A percentile compares a stretch with the other conserved stretches of the same genome.
Evolutionary conservation across 2,329 filamentous ascomycete species (phyloP).

Genomic region (Paecilomyces dactylethromorphus): DNA sequence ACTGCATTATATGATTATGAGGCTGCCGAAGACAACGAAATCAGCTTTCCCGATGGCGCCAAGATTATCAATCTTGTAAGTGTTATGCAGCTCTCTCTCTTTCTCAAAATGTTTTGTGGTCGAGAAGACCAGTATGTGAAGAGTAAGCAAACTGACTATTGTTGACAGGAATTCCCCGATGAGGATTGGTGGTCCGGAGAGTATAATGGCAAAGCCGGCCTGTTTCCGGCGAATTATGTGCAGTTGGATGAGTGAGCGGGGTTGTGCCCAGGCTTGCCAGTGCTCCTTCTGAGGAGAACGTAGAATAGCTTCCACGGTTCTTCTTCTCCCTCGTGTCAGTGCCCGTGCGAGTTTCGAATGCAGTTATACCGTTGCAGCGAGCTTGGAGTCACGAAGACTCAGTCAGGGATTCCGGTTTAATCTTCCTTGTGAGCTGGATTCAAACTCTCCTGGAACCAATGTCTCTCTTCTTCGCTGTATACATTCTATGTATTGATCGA

Average conservation of each 20-base stretch:
- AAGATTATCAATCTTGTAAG: slow-evolving; percentile 71
- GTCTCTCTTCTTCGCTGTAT: not conserved
- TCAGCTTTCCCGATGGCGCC: slow-evolving; percentile 83
- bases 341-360: not conserved
- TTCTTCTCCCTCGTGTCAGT: not conserved
- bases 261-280: not conserved
- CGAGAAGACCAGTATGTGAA: not conserved
- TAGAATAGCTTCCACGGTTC: not conserved
- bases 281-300: not conserved
- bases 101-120: not conserved
- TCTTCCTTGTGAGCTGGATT: not conserved
- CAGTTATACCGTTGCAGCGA: not conserved
- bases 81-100: slow-evolving; percentile 11
- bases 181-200: slow-evolving; percentile 98
- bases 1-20: slow-evolving; percentile 93
- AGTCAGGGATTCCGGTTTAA: not conserved
- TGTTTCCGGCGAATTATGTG: slow-evolving; percentile 62
- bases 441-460: not conserved
- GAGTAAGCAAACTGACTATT: slow-evolving; percentile 15
- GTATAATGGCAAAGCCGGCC: slow-evolving; percentile 68
- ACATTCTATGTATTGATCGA: not conserved
- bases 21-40: slow-evolving; percentile 84
- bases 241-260: slow-evolving; percentile 29
- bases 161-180: slow-evolving; percentile 76
- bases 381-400: not conserved